A percentile compares a stretch with the other conserved stretches of the same genome.
Evolutionary conservation across 345 rosid genomes (phyloP).

Genomic region (Aurinia saxatilis): DNA sequence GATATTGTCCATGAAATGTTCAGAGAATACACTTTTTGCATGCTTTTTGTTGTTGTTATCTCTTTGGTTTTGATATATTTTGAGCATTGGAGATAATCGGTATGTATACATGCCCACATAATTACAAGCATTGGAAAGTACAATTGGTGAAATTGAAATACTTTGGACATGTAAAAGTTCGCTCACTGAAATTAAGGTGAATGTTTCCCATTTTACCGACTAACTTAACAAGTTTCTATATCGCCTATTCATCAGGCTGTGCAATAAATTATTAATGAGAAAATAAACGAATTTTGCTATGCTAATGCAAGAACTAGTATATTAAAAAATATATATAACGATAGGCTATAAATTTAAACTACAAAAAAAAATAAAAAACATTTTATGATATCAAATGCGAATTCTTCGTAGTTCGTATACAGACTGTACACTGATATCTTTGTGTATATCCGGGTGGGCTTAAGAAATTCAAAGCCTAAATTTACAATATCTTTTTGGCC

Average conservation of each 20-base stretch:
- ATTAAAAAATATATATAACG: too few species aligned
- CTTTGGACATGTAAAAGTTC: slow-evolving; percentile 3
- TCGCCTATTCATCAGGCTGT: neutral
- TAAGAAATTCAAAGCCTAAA: too few species aligned
- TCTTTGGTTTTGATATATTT: neutral
- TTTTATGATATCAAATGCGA: too few species aligned
- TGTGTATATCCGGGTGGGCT: too few species aligned
- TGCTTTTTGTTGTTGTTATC: too few species aligned
- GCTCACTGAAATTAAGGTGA: slow-evolving; percentile 23
- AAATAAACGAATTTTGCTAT: neutral
- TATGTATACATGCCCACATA: neutral
- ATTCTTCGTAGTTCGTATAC: too few species aligned
- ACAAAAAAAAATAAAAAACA: too few species aligned
- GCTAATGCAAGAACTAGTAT: neutral
- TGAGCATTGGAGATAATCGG: slow-evolving; percentile 3
- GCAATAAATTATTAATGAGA: neutral
- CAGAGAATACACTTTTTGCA: too few species aligned
- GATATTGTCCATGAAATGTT: too few species aligned
- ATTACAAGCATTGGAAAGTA: slow-evolving; percentile 1
- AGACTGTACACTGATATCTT: too few species aligned
- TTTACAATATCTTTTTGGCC: too few species aligned
- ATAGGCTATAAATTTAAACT: too few species aligned
- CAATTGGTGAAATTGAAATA: neutral
- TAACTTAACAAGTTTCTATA: neutral
- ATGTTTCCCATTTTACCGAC: slow-evolving; percentile 4